phyloP scores from a whole-genome alignment of 768 basidiomycete genomes.

The Austroboletus festivus region DNA sequence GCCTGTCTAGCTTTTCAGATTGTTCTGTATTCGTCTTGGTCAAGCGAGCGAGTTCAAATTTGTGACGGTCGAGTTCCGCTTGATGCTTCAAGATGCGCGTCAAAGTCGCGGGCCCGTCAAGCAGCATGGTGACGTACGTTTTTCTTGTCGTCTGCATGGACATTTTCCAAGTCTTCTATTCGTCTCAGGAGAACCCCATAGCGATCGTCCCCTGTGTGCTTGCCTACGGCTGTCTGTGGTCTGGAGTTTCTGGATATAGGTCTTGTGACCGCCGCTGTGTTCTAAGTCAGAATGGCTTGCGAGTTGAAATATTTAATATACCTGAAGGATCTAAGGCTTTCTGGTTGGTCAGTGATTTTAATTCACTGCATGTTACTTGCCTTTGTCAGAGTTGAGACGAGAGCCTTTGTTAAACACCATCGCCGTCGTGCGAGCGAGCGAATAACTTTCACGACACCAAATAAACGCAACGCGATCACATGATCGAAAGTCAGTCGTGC shows the following conservation, averaged over 20 bases:
- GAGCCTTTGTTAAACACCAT: constrained; percentile 48
- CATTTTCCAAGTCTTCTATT: constrained; percentile 58
- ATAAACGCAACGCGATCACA: constrained; percentile 24
- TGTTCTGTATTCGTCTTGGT: constrained; percentile 51
- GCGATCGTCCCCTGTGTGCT: constrained; percentile 37
- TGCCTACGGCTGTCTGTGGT: constrained; percentile 14
- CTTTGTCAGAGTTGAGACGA: constrained; percentile 26
- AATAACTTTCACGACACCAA: constrained; percentile 12
- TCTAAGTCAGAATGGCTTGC: neutral
- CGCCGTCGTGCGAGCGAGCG: neutral
- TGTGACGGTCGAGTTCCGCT: constrained; percentile 56
- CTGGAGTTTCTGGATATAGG: constrained; percentile 28
- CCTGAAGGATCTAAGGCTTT: constrained; percentile 42
- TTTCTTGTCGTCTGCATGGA: constrained; percentile 67
- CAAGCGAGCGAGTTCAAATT: constrained; percentile 49
- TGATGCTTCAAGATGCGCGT: constrained; percentile 44
- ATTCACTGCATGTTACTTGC: neutral
- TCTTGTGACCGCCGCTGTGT: constrained; percentile 34
- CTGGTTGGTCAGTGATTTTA: neutral
- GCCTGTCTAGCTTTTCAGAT: constrained; percentile 52
- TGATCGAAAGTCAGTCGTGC: constrained; percentile 22
- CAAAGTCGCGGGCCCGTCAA: neutral
- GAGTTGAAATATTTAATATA: constrained; percentile 14
- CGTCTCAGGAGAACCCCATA: constrained; percentile 57
- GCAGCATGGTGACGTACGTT: constrained; percentile 37